Base-by-base conservation (phyloP, 306 rosid genomes). In the Astragalus glycyphyllos region DNA sequence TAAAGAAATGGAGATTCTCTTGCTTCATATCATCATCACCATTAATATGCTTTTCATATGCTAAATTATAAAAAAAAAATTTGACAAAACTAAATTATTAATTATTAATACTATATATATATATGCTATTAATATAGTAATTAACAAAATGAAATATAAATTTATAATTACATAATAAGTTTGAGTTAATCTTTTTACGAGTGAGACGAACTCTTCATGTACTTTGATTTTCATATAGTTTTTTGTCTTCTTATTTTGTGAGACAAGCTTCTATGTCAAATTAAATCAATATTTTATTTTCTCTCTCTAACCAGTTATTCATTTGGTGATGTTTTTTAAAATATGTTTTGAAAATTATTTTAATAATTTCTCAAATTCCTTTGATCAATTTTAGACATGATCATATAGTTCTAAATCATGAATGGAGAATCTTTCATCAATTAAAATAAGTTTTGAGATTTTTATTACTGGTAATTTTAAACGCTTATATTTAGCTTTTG, bases 11-110 rank as follows among this genome's bases (percentile, higher is more conserved):
- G 76, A 23, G 78, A 79, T 80, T 84, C 77, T 69, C 32, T 47
- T 74, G 82, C 81, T 85, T 59, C 32, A 68, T 32, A 56, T 63
- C 45, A 59, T 37, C 65, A 78, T 41, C 46, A 32, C 34, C 70
- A 12, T 68, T 4, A 14, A 66, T 58, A 6, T 54, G 40, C 47
- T 44, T 73, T 47, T 48, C 34, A 26, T 12, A n/a, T n/a, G n/a
- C n/a, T n/a, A n/a, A n/a, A n/a, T n/a, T n/a, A n/a, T n/a, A n/a
- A n/a, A n/a, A n/a, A n/a, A n/a, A n/a, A n/a, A n/a, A n/a, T n/a
- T n/a, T n/a, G n/a, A n/a, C n/a, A n/a, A n/a, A n/a, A n/a, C n/a
- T n/a, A n/a, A n/a, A n/a, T n/a, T n/a, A n/a, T n/a, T n/a, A n/a
- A n/a, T n/a, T 23, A 26, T 26, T 2, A 26, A 26, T 26, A 26